These are phyloP conservation scores for Cornus suecica DNA, from an alignment of 148 eudicot species.

Conservation along the genomic window DNA sequence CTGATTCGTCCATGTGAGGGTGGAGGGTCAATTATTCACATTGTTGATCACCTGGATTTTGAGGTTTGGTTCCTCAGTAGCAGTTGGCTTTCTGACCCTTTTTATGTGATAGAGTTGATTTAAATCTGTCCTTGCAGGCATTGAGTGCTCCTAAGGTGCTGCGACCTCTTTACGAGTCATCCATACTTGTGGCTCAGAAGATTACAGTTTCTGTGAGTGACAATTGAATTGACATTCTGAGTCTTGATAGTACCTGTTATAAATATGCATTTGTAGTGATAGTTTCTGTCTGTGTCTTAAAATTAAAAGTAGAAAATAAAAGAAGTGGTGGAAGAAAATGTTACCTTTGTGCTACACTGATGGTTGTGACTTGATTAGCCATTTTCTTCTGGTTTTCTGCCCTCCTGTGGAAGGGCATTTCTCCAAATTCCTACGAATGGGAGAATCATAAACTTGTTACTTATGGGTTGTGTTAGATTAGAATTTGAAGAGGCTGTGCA, in stretches of 20 bases:
- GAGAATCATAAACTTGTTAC: not conserved
- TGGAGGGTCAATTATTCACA: constrained; percentile 41
- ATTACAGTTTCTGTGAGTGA: constrained; percentile 33
- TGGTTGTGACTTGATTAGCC: not conserved
- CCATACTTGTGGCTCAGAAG: constrained; percentile 35
- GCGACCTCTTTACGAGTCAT: constrained; percentile 41
- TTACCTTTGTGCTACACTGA: not conserved
- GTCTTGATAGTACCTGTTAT: not conserved
- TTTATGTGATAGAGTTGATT: not conserved
- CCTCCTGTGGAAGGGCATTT: not conserved
- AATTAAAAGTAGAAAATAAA: too few relatives aligned
- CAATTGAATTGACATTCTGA: not conserved
- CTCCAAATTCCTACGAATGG: not conserved
- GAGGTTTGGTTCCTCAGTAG: constrained; percentile 19
- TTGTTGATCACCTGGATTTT: constrained; percentile 42
- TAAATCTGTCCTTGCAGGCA: constrained; percentile 17
- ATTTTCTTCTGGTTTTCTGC: not conserved
- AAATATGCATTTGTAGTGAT: too few relatives aligned
- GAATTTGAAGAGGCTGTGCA: not conserved
- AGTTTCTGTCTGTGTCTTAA: too few relatives aligned
- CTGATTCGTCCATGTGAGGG: constrained; percentile 42
- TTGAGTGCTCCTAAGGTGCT: constrained; percentile 38
- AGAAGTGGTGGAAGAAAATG: too few relatives aligned
- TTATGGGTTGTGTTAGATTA: not conserved
- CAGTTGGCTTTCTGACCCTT: not conserved